Base-by-base conservation (phyloP, 1,139 yeast species). In the Saccharomycopsis crataegensis region DNA sequence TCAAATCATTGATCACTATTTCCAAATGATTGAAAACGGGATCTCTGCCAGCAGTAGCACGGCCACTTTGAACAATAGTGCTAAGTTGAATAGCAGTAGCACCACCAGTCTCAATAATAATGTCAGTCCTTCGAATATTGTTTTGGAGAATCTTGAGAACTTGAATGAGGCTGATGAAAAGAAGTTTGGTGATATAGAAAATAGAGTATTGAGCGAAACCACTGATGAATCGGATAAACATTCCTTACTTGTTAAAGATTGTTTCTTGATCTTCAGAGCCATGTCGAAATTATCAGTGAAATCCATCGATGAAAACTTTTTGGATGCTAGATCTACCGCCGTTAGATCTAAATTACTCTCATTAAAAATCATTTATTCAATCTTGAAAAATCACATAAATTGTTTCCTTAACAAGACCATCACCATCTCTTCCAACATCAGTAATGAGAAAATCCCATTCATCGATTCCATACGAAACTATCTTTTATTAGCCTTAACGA, bases 261-360 rank as follows among this genome's bases (percentile, higher is more conserved):
- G 98, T 0, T 93, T 91, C 64, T 75, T 93, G 60, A 80, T 94
- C 6, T 90, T 93, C 67, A 78, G 99, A 65, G 91, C 97, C 1
- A 86, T 94, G 91, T 88, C 97, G 67, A 89, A 89, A 65, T 76
- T 94, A 28, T 87, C 97, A 1, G 88, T 88, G 50, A 93, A 93
- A 66, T 78, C 84, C 36, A 69, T 83, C 56, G 97, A 89, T 57
- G 76, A 83, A 34, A 90, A 86, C 48, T 71, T 77, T 11, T 70
- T 86, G 52, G 98, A 93, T 66, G 83, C 88, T 86, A 80, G 89
- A 65, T 86, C 96, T 1, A 97, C 90, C 64, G 85, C 93, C 1
- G 91, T 93, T 59, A 80, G 99, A 62, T 89, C 97, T 1, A 94
- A 94, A 67, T 72, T 94, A 58, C 74, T 94, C 44, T 88, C 98